Evolutionary conservation across 2,329 filamentous ascomycete species (phyloP).

Genomic region (Colletotrichum viniferum): DNA sequence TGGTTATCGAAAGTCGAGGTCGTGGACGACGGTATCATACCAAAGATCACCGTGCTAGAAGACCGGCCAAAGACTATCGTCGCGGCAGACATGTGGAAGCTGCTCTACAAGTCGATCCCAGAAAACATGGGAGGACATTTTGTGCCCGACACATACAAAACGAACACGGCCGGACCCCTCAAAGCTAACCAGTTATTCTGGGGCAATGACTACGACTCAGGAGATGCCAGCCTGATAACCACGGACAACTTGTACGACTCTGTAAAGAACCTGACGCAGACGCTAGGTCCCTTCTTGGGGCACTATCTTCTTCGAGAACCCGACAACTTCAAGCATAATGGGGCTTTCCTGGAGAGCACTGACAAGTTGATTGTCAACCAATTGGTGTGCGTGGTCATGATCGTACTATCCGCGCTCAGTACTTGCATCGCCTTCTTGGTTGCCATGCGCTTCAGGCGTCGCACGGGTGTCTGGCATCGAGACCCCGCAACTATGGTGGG

Average conservation of each 20-base stretch:
- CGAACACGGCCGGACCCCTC: not conserved
- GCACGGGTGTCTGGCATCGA: not conserved
- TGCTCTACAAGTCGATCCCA: not conserved
- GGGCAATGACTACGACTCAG: not conserved
- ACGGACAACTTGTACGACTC: not conserved
- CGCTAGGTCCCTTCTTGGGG: not conserved
- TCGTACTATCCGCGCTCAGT: not conserved
- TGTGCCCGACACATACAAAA: not conserved
- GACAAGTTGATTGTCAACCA: not conserved
- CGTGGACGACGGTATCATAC: not conserved
- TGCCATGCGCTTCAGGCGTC: not conserved
- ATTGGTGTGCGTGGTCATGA: not conserved
- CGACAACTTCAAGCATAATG: not conserved
- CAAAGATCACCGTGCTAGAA: not conserved
- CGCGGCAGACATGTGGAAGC: not conserved
- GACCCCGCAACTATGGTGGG: not conserved
- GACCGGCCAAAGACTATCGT: not conserved
- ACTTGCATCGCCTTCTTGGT: not conserved
- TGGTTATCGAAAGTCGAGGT: slow-evolving; percentile 5
- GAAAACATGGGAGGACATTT: not conserved
- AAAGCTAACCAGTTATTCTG: not conserved
- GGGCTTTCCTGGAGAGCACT: not conserved
- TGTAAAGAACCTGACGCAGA: not conserved
- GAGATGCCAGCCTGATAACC: not conserved
- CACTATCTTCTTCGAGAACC: not conserved